Base-by-base conservation (phyloP, 179 eudicot genomes). In the Dionaea muscipula region DNA sequence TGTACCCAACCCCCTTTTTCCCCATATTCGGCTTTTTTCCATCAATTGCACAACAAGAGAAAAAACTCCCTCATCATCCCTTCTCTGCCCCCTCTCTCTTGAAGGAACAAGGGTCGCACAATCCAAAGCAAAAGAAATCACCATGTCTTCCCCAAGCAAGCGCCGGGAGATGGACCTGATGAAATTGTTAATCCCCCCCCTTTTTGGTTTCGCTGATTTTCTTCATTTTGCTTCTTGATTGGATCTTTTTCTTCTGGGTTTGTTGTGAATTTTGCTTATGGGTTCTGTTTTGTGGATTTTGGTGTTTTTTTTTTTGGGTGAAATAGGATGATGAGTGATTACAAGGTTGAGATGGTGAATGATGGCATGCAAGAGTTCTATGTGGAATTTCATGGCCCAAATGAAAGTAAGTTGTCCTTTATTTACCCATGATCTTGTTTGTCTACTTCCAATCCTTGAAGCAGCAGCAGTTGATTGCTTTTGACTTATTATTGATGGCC, bases 121-220 rank as follows among this genome's bases (percentile, higher is more conserved):
- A 60, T 23, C 18, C 19, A 4, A 36, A 31, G 35, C 35, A 0
- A 31, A 31, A 24, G 35, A 53, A 56, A 27, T 20, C 63, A 72
- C 35, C 71, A 86, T 86, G 95, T 77, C 94, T 67, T 84, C 94
- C 19, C 94, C 94, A 54, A 79, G 78, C 80, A 86, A 86, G 69
- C 68, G 95, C 63, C 63, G 86, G 55, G 95, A 87, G 47, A 81
- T 76, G 83, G 95, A 87, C 66, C 63, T 84, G 70, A 84, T 84
- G 94, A 87, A 84, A 76, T 70, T 84, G 95, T 86, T 21, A 40
- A 24, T 59, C 40, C 47, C 18, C 21, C 18, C 18, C n/a, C 70
- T n/a, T n/a, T n/a, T n/a, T n/a, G n/a, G n/a, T 12, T 17, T 47
- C 27, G 15, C 18, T 47, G 14, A 31, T 52, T 33, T 19, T 7